Base-by-base conservation (phyloP, 805 yeast species). In the Metschnikowia kofuensis region DNA sequence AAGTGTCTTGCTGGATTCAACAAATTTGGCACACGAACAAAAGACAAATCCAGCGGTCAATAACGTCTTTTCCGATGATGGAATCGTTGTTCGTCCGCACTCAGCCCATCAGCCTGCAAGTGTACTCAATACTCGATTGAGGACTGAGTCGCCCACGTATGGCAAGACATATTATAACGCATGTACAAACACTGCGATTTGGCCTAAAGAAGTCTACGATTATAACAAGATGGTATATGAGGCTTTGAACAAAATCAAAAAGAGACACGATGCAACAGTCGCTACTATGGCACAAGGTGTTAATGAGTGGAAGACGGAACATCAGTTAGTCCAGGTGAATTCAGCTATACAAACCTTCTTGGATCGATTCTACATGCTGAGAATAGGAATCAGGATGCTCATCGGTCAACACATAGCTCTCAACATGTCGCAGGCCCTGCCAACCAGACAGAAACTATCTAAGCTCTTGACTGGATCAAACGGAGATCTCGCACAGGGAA, bases 331-430 rank as follows among this genome's bases (percentile, higher is more conserved):
- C 38, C 55, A 78, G 30, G 83, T 87, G 36, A 88, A 87, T 60
- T 77, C 83, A 45, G 80, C 88, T 11, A 82, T 90, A 34, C 96
- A 90, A 67, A 77, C 82, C 13, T 89, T 90, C 61, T 72, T 89
- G 53, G 97, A 90, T 68, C 68, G 94, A 31, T 89, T 89, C 63
- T 89, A 90, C 72, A 84, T 89, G 90, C 84, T 89, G 45, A 77
- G 96, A 50, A 90, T 90, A 53, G 97, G 97, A 2, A 90, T 90
- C 52, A 78, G 97, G 55, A 90, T 90, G 95, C 77, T 89, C 37
- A 87, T 89, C 60, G 97, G 96, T n/a, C 97, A 89, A 69, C 96
- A 89, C 60, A 85, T 89, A 55, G 92, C 96, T 1, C 76, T 89
- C 44, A 84, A 83, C 68, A 78, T 79, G 74, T 83, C 85, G 42